Base-by-base conservation (phyloP, 1,284 basidiomycete genomes). In the Pseudozyma tsukubaensis region DNA sequence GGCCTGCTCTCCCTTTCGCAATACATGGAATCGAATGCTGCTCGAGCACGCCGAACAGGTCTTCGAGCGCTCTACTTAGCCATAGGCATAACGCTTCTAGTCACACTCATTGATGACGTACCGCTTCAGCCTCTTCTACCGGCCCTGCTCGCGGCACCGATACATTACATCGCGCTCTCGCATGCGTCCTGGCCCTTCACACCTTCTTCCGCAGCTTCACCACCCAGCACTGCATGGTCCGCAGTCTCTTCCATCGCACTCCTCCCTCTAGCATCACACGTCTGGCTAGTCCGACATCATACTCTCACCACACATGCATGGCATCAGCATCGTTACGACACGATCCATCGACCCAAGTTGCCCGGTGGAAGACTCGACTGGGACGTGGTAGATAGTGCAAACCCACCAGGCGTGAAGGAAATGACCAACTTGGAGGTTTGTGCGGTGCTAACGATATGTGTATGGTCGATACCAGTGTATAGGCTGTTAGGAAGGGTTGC, bases 271-370 rank as follows among this genome's bases (percentile, higher is more conserved):
- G 24, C 50, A 12, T 68, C 68, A 1, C 73, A 71, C 34, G 37
- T 68, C 14, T 64, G 54, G 58, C 59, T 76, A 10, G 51, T 58
- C 5, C 59, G 66, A 21, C 60, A 60, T n/a, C 74, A 75, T 37
- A 63, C 55, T 0, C 44, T 75, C 10, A 62, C 43, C 39, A n/a
- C 49, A 8, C 57, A 58, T 29, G 50, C 68, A 14, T 75, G 72
- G 72, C 57, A 64, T 12, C 63, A 50, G 21, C 68, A 75, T 42
- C 63, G 68, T 19, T 71, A 67, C 58, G 72, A 75, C 37, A 59
- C 60, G 0, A 19, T 53, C 7, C 57, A 63, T 19, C 59, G 68
- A 32, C 57, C 63, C 29, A 63, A 57, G 48, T 43, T 70, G 35
- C 63, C 72, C 8, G 67, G 67, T 18, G 67, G 63, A 4, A 16